Percentiles rank a stretch among this genome's conserved stretches.
phyloP scores from a whole-genome alignment of 1,284 basidiomycete species.

The Inonotus hispidus region DNA sequence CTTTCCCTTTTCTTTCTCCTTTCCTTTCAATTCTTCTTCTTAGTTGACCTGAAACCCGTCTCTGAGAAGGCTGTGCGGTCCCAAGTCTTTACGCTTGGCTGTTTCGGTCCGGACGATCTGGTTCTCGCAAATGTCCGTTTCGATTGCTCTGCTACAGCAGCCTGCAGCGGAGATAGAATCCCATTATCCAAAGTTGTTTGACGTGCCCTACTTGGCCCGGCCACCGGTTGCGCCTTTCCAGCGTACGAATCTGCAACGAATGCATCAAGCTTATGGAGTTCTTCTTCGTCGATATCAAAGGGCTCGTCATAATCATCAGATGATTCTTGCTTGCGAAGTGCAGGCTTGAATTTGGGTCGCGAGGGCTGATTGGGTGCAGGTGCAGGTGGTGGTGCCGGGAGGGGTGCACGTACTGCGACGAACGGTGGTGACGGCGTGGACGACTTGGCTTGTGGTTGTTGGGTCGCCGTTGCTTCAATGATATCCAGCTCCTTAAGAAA shows the following conservation, averaged over 20 bases:
- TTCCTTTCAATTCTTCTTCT: constrained; percentile 36
- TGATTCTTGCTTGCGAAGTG: constrained; percentile 36
- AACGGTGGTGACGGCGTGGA: constrained; percentile 13
- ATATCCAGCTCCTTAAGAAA: constrained; percentile 52
- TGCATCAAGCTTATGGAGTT: constrained; percentile 47
- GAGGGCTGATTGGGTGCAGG: constrained; percentile 5
- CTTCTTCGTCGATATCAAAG: constrained; percentile 50
- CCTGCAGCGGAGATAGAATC: constrained; percentile 33
- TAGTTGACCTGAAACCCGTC: constrained; percentile 57
- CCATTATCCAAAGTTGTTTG: constrained; percentile 68
- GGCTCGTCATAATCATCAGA: constrained; percentile 46
- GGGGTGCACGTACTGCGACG: not conserved
- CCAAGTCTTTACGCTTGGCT: constrained; percentile 74
- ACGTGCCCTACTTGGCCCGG: constrained; percentile 42
- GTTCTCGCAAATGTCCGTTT: constrained; percentile 29
- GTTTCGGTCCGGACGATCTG: constrained; percentile 45
- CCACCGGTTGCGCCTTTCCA: constrained; percentile 27
- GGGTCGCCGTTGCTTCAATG: constrained; percentile 50
- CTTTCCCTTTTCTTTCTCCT: constrained; percentile 32
- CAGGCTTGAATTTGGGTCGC: constrained; percentile 9
- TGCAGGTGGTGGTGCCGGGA: not conserved
- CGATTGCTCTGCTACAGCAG: constrained; percentile 28
- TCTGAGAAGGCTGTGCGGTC: constrained; percentile 81
- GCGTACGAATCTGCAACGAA: constrained; percentile 43
- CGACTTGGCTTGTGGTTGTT: constrained; percentile 29